Evolutionary conservation across 1,139 yeast genomes (phyloP), one percentile per base, ranked within the genome.

Genomic region (Nematodospora anomalae): DNA sequence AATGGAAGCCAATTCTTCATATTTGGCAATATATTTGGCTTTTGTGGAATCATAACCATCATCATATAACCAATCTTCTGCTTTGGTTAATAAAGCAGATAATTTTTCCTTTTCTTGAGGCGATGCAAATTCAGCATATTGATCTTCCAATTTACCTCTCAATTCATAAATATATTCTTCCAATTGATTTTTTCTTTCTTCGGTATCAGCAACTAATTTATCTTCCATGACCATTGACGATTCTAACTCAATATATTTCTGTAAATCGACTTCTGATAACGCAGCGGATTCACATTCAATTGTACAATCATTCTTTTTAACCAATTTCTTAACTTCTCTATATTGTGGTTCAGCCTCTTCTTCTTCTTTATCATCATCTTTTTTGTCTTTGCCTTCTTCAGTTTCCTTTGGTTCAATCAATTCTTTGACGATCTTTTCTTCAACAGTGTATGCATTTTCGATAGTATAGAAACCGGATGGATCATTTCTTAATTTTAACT

Each of bases 21-120:
- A 89, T 71, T 86, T 90, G 59, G 98, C 97, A 70, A 94, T 83
- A 76, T 92, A 92, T 67, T 85, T 88, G 55, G 95, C 98, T 80
- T 92, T 90, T 62, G 90, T 76, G 46, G 97, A 80, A 64, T 92
- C 98, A 61, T 86, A 92, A 58, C 98, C 97, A 41, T 88, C 98
- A 45, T 86, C 96, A 68, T 92, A 94, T 59, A 92, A 79, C 99
- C 99, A 92, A 62, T 92, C 96, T 76, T 94, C 98, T 50, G 97
- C 80, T 64, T 83, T 86, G 59, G 76, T 62, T 62, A 92, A 79
- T 76, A 83, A 75, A 43, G 72, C 85, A 41, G 76, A 64, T 59
- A 92, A 77, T 62, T 78, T 85, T 51, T 73, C 71, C 79, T 90
- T 92, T 76, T 92, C 98, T 57, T 80, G 89, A 44, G 83, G 94